Conservation (phyloP, 257 asterid species). For the Hygrophila difformis region DNA sequence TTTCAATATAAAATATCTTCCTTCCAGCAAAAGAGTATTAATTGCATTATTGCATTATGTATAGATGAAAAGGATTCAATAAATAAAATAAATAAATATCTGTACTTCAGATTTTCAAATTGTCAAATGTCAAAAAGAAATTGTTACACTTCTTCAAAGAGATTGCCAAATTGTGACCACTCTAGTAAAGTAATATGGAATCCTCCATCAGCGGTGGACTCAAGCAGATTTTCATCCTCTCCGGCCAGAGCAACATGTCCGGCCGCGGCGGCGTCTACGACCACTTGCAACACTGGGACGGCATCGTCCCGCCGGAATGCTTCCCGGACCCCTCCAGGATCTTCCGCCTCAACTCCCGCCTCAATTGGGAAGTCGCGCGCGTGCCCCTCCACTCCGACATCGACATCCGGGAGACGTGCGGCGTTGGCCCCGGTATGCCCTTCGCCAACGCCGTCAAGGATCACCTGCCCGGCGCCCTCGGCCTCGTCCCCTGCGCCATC, state of each 20-base stretch:
- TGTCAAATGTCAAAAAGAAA: no score
- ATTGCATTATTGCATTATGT: no score
- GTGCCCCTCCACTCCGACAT: constrained; percentile 87
- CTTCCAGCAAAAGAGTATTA: no score
- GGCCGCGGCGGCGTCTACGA: constrained; percentile 84
- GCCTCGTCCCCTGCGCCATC: constrained; percentile 86
- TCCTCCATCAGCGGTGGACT: no score
- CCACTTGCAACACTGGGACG: constrained; percentile 62
- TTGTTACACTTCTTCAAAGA: no score
- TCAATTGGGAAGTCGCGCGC: constrained; percentile 61
- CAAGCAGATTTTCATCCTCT: constrained; percentile 63
- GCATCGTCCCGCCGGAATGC: constrained; percentile 61
- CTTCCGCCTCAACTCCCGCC: constrained; percentile 50
- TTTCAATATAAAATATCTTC: no score
- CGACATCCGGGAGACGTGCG: constrained; percentile 65
- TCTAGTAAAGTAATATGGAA: no score
- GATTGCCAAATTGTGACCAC: no score
- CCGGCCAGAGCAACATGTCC: constrained; percentile 98
- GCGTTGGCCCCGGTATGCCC: constrained; percentile 87
- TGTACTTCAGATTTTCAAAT: no score
- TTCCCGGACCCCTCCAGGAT: constrained; percentile 40
- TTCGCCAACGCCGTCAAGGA: constrained; percentile 67
- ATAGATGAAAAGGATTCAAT: no score
- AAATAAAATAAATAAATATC: no score
- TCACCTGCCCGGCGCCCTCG: constrained; percentile 32